Conservation (phyloP, 225 moss, liverwort and hornwort species). For the Physcomitrium patens region DNA sequence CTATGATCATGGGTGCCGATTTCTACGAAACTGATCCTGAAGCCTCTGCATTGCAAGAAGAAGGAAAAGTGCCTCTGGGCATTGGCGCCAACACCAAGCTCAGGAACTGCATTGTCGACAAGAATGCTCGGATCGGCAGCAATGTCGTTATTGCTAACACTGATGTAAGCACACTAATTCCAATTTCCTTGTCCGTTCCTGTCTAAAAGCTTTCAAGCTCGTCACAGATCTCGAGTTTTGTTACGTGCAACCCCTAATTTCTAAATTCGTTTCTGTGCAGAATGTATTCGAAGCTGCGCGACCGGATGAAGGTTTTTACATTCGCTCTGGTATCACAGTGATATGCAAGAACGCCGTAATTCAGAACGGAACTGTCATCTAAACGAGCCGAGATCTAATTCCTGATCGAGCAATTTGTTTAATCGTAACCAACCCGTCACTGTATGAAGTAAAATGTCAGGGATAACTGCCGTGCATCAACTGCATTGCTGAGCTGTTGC, state of each 20-base stretch:
- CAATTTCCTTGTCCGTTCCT: background rate
- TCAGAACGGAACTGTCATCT: constrained; percentile 22
- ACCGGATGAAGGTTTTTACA: constrained; percentile 22
- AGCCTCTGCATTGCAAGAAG: constrained; percentile 31
- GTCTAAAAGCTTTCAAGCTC: too few species aligned
- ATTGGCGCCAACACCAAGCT: constrained; percentile 45
- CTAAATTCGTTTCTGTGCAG: constrained; percentile 1
- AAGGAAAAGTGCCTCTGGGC: constrained; percentile 48
- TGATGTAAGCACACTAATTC: constrained; percentile 30
- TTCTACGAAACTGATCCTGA: constrained; percentile 45
- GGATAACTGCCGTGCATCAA: too few species aligned
- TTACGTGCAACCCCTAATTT: background rate
- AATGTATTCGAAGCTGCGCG: constrained; percentile 30
- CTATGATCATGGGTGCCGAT: constrained; percentile 13
- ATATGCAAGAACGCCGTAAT: constrained; percentile 22
- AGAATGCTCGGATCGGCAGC: background rate
- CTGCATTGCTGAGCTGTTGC: too few species aligned
- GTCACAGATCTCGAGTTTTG: background rate
- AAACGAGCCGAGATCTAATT: background rate
- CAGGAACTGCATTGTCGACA: constrained; percentile 49
- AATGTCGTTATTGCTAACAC: constrained; percentile 45
- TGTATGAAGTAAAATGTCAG: too few species aligned
- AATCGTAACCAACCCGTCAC: too few species aligned
- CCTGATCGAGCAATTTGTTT: too few species aligned
- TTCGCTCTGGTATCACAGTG: background rate